Base-by-base conservation (phyloP, 257 asterid genomes). In the Solanum corneliomulleri region DNA sequence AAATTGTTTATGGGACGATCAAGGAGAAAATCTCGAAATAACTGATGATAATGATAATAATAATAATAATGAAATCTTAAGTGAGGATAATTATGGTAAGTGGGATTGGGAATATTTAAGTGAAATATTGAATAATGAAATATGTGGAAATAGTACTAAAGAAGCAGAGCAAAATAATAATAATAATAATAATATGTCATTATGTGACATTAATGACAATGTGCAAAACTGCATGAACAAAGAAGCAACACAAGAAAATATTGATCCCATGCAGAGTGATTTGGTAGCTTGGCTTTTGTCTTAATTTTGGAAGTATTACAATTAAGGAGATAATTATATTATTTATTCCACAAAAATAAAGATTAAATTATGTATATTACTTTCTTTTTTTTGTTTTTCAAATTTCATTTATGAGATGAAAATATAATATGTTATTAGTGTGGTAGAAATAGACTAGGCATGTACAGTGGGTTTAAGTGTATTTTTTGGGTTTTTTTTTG, bases 211-310 rank as follows among this genome's bases (percentile, higher is more conserved):
- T 23, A 69, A 41, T 70, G 47, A 80, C 68, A 52, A 70, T 70
- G 3, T 78, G 82, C 35, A 76, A 0, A 23, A 41, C 35, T 13
- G 23, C 33, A 76, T 4, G 14, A 45, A 49, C 5, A 12, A 88
- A 33, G 16, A 85, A 35, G 21, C 29, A 16, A n/a, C 39, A 7
- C 41, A n/a, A 41, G 92, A 85, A 41, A 74, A 74, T 74, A 76
- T 83, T 82, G 92, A 90, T 9, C 64, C 2, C 39, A 91, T 29
- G 44, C 85, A 80, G 44, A 16, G 20, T 47, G 94, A 90, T 8
- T 86, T 94, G 78, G 75, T 91, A 15, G 90, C 93, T 9, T 95
- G 98, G 98, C 92, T 94, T 68, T 87, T 93, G 81, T 94, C 95
- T 42, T 93, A 89, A 89, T 25, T 3, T 37, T 39, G 62, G 23